These are phyloP conservation scores for Agrocybe praecox DNA, from an alignment of 768 basidiomycete genomes.

Conservation along the genomic window DNA sequence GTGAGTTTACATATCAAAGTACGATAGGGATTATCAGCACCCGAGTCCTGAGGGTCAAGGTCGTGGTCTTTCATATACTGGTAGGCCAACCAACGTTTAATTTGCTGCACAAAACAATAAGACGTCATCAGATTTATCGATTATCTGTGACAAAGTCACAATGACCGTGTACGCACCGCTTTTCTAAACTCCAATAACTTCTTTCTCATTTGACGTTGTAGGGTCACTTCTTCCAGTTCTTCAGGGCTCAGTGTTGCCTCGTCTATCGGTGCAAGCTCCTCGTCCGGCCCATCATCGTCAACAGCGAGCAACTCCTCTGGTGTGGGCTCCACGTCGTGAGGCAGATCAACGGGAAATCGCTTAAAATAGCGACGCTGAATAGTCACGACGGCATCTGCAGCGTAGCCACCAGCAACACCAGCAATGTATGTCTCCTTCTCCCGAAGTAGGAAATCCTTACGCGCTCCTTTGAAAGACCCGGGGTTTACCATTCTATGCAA, in stretches of 20 bases:
- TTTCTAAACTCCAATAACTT: not conserved
- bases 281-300: not conserved
- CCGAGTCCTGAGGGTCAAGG: slow-evolving; percentile 1
- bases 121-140: not conserved
- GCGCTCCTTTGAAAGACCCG: not conserved
- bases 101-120: slow-evolving; percentile 9
- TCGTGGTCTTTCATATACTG: slow-evolving; percentile 16
- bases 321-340: not conserved
- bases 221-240: too few relatives aligned
- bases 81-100: slow-evolving; percentile 18
- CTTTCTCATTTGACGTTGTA: too few relatives aligned
- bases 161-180: not conserved
- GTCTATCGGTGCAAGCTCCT: not conserved
- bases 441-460: not conserved
- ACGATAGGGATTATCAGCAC: slow-evolving; percentile 7
- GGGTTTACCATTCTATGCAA: slow-evolving; percentile 5
- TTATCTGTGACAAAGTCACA: too few relatives aligned
- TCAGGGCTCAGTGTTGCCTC: not conserved
- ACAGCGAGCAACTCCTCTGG: not conserved
- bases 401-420: not conserved
- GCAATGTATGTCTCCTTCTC: not conserved
- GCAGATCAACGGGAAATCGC: not conserved
- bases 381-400: not conserved
- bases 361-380: slow-evolving; percentile 5
- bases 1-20: slow-evolving; percentile 8